Evolutionary conservation across 768 basidiomycete species (phyloP).

Genomic region (Leucocoprinus leucothites): DNA sequence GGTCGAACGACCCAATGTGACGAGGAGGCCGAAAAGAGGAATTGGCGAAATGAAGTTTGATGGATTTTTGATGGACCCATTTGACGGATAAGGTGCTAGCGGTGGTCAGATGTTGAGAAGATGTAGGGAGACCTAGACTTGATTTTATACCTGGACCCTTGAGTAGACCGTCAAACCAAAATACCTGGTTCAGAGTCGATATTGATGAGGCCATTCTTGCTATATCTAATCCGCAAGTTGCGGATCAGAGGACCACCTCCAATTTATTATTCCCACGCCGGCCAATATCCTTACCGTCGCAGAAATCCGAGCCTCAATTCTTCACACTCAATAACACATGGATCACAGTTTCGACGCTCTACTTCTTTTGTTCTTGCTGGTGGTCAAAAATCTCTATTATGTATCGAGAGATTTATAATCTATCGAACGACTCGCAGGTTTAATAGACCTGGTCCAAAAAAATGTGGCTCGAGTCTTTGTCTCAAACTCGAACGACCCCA

Average conservation of each 20-base stretch:
- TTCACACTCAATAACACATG: too few species aligned
- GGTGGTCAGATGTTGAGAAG: background rate
- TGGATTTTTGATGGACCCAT: background rate
- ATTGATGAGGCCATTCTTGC: background rate
- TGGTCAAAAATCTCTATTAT: too few species aligned
- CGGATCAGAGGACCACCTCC: background rate
- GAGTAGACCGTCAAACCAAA: too few species aligned
- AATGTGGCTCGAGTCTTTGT: too few species aligned
- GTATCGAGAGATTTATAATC: too few species aligned
- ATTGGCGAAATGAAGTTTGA: background rate
- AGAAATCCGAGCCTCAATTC: too few species aligned
- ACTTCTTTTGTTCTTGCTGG: too few species aligned
- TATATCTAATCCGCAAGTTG: background rate
- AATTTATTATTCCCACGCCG: background rate
- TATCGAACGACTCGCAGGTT: too few species aligned
- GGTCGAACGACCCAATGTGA: background rate
- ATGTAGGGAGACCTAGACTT: background rate
- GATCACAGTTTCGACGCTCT: too few species aligned
- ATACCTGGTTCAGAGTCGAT: background rate
- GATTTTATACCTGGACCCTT: background rate
- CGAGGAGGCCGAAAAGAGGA: conserved; percentile 1
- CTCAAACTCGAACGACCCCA: too few species aligned
- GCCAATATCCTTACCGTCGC: too few species aligned
- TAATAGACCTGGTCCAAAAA: too few species aligned
- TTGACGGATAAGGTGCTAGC: background rate